Base-by-base conservation (phyloP, 768 basidiomycete species). In the Hygrocybe punicea region DNA sequence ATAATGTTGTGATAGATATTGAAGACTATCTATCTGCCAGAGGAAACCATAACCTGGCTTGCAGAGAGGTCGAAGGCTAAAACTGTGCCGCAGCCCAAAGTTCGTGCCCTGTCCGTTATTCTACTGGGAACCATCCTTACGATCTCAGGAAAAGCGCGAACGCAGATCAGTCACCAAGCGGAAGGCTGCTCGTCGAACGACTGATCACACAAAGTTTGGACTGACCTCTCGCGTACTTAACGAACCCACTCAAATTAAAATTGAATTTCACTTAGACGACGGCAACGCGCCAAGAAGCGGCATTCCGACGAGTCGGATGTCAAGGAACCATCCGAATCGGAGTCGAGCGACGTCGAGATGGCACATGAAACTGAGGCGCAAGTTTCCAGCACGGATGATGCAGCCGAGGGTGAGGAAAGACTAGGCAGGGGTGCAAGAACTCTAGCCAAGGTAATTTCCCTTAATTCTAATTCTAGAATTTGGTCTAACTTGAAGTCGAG, bases 21-120 rank as follows among this genome's bases (percentile, higher is more conserved):
- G 51, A 84, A 84, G 65, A 86, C 81, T 0, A 73, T 81, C 4
- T 93, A 88, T 65, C 72, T 94, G 29, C 80, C 87, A 16, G 81
- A 83, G 44, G 79, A 84, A 48, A 80, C 82, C 11, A 58, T 79
- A 17, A 60, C 69, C 16, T 87, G 86, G 85, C 67, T 93, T 6
- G 74, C 71, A 36, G 83, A 84, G 51, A 68, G 76, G 55, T 72
- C 73, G 25, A 75, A 74, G 53, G 67, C 71, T 42, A 69, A 45
- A 14, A 10, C 23, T n/a, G 54, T 40, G 14, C 8, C 48, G 16
- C 24, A 63, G 47, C 17, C 73, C 13, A 80, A 75, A 66, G 69
- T 76, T 40, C 33, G 60, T 62, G 19, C 54, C 56, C 7, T 47
- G 29, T 52, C 19, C 62, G 56, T 44, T 40, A 6, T 23, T 36